Evolutionary conservation across 495 filamentous ascomycete species (phyloP), one percentile per base, ranked within the genome.

Genomic region (Neurospora hispaniola): DNA sequence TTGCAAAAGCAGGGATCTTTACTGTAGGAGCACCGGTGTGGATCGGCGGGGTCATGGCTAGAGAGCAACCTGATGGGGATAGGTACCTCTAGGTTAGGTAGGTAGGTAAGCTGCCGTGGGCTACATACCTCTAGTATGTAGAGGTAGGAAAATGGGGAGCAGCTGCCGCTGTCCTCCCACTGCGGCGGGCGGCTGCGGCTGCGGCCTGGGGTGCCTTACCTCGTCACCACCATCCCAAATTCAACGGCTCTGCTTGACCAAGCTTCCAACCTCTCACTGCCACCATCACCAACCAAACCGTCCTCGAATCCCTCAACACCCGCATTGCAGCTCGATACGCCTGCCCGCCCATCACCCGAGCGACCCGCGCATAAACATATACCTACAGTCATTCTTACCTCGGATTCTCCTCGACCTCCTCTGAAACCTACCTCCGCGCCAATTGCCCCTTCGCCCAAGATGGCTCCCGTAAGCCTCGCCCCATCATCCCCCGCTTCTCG

Each of bases 391-490:
- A 27, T 76, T 71, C 39, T 74, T 73, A 43, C 73, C 71, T 74
- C 78, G 40, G 70, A 76, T 35, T 75, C 80, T 70, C 71, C 75
- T 72, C 75, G 79, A 74, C 76, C 78, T 62, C 79, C 80, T 23
- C 48, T 68, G 27, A 73, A 31, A 18, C 70, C 79, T 20, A 74
- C 75, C 44, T 75, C 76, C 79, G 75, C 79, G 74, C 76, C 80
- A 80, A 80, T 82, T 77, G 43, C 76, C 69, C 14, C 16, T 35
- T 74, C 87, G 78, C 76, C 73, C 82, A 89, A 80, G 73, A 92
- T 92, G 90, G 87, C 89, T 78, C 85, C 89, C 74, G 86, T 88
- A 85, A 84, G 85, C 80, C 78, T 70, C 73, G 59, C 44, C 71
- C 68, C 62, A 73, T 54, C 71, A 42, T 68, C 48, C 35, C 71